These are phyloP conservation scores for Mucor saturninus DNA, from an alignment of 371 early-diverging fungal genomes.

Conservation along the genomic window DNA sequence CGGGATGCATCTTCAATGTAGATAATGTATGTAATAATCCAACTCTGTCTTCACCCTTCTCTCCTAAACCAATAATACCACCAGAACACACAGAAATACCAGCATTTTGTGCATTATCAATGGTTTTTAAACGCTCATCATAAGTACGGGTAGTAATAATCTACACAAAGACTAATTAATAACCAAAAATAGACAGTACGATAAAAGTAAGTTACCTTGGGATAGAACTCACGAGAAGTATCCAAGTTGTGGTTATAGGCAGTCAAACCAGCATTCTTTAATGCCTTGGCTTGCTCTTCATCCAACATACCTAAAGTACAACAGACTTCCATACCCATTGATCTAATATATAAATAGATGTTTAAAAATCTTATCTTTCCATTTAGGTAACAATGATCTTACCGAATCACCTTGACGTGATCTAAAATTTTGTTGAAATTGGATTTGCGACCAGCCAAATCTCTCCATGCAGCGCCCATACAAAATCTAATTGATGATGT, in stretches of 20 bases:
- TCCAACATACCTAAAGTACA: conserved; percentile 89
- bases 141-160: conserved; percentile 86
- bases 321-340: conserved; percentile 93
- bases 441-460: conserved; percentile 80
- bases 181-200: not conserved
- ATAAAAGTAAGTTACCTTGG: conserved; percentile 54
- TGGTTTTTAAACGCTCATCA: conserved; percentile 82
- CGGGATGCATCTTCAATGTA: conserved; percentile 80
- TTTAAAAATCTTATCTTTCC: not conserved
- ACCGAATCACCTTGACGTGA: conserved; percentile 84
- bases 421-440: conserved; percentile 82
- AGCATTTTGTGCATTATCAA: conserved; percentile 77
- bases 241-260: conserved; percentile 92
- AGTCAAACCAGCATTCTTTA: conserved; percentile 87
- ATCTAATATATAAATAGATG: conserved; percentile 40
- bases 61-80: conserved; percentile 89
- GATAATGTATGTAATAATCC: conserved; percentile 80
- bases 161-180: conserved; percentile 21
- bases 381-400: conserved; percentile 18
- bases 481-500: conserved; percentile 57
- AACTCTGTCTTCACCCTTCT: conserved; percentile 76
- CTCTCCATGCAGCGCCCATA: conserved; percentile 91
- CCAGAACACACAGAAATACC: conserved; percentile 91
- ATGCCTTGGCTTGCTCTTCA: conserved; percentile 73
- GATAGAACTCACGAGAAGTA: conserved; percentile 84